Conservation (phyloP, 129 eudicot species). For the Cynara cardunculus region DNA sequence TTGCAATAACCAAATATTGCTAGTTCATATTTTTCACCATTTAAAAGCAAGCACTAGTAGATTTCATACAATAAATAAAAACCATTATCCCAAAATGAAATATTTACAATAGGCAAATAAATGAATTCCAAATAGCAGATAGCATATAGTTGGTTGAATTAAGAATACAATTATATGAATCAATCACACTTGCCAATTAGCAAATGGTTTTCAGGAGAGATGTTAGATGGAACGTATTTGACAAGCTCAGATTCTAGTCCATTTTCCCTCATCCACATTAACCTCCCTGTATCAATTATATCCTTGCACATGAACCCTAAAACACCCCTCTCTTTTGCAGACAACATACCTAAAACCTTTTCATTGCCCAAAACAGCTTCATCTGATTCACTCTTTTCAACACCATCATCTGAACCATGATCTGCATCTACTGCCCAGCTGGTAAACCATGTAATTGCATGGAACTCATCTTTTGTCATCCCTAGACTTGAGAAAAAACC, state of each 20-base stretch:
- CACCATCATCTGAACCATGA: conserved; percentile 56
- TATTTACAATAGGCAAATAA: neutral
- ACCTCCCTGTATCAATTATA: conserved; percentile 80
- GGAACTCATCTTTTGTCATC: conserved; percentile 64
- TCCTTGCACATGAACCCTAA: conserved; percentile 97
- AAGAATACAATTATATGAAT: too few relatives aligned
- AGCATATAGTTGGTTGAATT: neutral
- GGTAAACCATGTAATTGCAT: conserved; percentile 89
- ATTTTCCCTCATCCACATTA: conserved; percentile 64
- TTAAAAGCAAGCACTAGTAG: neutral
- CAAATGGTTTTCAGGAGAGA: conserved; percentile 89
- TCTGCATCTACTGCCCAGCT: conserved; percentile 99
- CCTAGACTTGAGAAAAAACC: conserved; percentile 53
- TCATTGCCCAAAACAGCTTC: too few relatives aligned
- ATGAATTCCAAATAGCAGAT: neutral
- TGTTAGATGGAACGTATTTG: conserved; percentile 66
- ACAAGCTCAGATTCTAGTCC: conserved; percentile 59
- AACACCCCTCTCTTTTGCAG: conserved; percentile 56
- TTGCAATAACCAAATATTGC: too few relatives aligned
- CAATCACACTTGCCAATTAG: conserved; percentile 35
- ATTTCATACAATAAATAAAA: neutral
- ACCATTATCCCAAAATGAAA: neutral
- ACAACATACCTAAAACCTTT: conserved; percentile 25
- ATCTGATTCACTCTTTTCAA: conserved; percentile 17
- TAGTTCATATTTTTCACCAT: too few relatives aligned